Evolutionary conservation across 495 filamentous ascomycete species (phyloP), one percentile per base, ranked within the genome.

Genomic region (Staphylotrichum longicolle): DNA sequence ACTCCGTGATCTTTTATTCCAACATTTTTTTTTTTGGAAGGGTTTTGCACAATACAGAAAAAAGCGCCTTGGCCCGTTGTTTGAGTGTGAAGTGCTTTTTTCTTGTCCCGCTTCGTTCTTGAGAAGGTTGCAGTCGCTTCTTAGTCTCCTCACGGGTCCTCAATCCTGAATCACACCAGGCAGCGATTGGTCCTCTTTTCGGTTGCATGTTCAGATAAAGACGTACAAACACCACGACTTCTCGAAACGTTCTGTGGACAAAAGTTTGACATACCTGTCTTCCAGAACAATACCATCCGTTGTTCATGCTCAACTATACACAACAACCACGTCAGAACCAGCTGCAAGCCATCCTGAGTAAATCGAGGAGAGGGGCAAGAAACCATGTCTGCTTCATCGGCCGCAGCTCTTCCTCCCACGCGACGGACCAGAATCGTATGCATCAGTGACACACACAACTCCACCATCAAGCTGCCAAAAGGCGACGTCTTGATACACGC

Each of bases 401-500:
- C 47, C 4, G 12, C 53, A 3, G 15, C 33, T 10, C 35, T 57
- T 14, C 57, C 33, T 44, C 64, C 35, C 20, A 73, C 70, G 33
- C 67, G 73, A 44, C 70, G 74, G 27, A 78, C 78, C 1, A 70
- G 77, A 48, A 70, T 80, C 49, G 77, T 81, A 45, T 97, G 93
- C 70, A 87, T 98, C 59, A 93, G 92, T 7, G 93, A 98, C 75
- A 96, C 93, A 3, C 93, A 97, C 74, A 86, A 91, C 73, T 84
- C 82, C 64, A 79, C 75, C 7, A 68, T 80, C 63, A 78, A 81
- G 32, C 76, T 96, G 3, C 94, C 93, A 6, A 80, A 84, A 33
- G 93, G 93, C 12, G 93, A 98, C 66, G 83, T 98, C 4, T 78
- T 98, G 15, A 89, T 98, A 45, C 94, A 97, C 67, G 90, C 92